Evolutionary conservation across 2,329 filamentous ascomycete species (phyloP).

Genomic region (Alternaria novae-zelandiae): DNA sequence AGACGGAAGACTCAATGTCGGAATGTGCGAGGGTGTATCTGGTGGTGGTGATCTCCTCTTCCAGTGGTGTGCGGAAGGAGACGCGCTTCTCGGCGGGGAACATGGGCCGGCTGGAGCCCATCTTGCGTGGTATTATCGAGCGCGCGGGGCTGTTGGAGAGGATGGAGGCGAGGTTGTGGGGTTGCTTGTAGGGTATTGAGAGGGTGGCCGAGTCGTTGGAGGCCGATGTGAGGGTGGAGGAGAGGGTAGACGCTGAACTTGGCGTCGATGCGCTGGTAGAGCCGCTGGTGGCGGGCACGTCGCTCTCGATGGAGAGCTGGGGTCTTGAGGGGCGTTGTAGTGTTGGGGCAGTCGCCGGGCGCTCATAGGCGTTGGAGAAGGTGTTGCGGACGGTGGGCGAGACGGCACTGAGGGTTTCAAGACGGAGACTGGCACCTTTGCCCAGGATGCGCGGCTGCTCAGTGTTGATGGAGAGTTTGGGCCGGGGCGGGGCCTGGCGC

Average conservation of each 20-base stretch:
- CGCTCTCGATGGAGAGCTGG: slow-evolving; percentile 44
- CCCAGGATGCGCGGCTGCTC: slow-evolving; percentile 58
- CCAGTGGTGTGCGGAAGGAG: slow-evolving; percentile 61
- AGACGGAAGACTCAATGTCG: slow-evolving; percentile 57
- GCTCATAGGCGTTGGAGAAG: slow-evolving; percentile 65
- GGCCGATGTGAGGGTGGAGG: slow-evolving; percentile 50
- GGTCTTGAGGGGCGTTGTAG: slow-evolving; percentile 36
- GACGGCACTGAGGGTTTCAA: slow-evolving; percentile 61
- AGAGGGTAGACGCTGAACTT: slow-evolving; percentile 47
- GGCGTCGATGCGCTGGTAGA: slow-evolving; percentile 37
- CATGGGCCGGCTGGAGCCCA: slow-evolving; percentile 51
- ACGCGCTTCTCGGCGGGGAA: slow-evolving; percentile 66
- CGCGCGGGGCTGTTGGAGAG: slow-evolving; percentile 54
- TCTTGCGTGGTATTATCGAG: slow-evolving; percentile 46
- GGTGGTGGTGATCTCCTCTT: slow-evolving; percentile 65
- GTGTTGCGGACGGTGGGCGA: slow-evolving; percentile 69
- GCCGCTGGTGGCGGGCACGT: slow-evolving; percentile 16
- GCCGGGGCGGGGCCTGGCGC: slow-evolving; percentile 50
- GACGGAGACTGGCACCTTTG: slow-evolving; percentile 59
- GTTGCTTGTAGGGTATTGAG: slow-evolving; percentile 54
- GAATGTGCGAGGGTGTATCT: slow-evolving; percentile 63
- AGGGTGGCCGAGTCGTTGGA: slow-evolving; percentile 47
- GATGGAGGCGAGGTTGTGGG: slow-evolving; percentile 55
- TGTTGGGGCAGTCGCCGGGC: slow-evolving; percentile 39
- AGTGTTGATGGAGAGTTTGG: slow-evolving; percentile 68